Percentiles rank a stretch among this genome's conserved stretches.
phyloP scores from a whole-genome alignment of 331 rosid genomes.

The Ulmus americana region DNA sequence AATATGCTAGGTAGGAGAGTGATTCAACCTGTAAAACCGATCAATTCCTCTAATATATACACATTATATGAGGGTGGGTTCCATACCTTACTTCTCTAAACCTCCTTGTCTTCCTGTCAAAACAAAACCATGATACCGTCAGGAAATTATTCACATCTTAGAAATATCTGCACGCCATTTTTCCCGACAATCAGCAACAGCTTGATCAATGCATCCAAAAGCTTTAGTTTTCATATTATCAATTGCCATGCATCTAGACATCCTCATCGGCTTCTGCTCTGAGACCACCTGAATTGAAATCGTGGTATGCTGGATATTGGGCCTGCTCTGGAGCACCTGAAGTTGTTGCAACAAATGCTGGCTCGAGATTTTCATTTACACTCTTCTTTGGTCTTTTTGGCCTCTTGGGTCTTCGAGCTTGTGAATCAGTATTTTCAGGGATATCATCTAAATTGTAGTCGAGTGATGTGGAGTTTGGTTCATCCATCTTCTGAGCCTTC shows the following conservation, averaged over 20 bases:
- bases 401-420: slow-evolving; percentile 50
- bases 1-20: not conserved
- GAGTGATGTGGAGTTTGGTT: slow-evolving; percentile 17
- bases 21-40: slow-evolving; percentile 1
- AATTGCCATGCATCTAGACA: slow-evolving; percentile 12
- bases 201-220: slow-evolving; percentile 11
- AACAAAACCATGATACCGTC: not conserved
- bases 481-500: slow-evolving; percentile 44
- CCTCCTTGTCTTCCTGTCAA: not conserved
- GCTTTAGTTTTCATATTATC: slow-evolving; percentile 8
- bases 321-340: slow-evolving; percentile 32
- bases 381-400: slow-evolving; percentile 67
- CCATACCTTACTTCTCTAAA: not conserved
- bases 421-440: slow-evolving; percentile 35
- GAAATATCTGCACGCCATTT: not conserved
- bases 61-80: not conserved
- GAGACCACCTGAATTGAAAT: slow-evolving; percentile 22
- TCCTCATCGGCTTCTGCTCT: slow-evolving; percentile 32
- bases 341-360: slow-evolving; percentile 30
- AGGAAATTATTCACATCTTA: not conserved
- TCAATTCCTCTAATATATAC: slow-evolving; percentile 6
- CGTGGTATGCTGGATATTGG: slow-evolving; percentile 31
- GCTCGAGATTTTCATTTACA: slow-evolving; percentile 57
- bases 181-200: not conserved
- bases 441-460: slow-evolving; percentile 45